Evolutionary conservation across 2,329 filamentous ascomycete species (phyloP).

Genomic region (Cryphonectria japonica): DNA sequence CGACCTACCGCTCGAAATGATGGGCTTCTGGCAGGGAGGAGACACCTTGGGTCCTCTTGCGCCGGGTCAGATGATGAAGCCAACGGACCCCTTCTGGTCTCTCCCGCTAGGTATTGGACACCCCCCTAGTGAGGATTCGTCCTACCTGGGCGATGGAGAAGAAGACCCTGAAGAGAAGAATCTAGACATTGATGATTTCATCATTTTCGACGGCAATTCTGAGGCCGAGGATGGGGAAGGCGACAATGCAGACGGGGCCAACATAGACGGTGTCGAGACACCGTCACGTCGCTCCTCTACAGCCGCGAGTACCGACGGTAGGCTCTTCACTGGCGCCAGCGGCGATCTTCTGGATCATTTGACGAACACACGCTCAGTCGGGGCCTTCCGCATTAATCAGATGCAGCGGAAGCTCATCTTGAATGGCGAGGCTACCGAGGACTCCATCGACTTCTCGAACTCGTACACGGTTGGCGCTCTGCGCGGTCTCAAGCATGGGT

Average conservation of each 20-base stretch:
- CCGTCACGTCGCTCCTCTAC: conserved; percentile 48
- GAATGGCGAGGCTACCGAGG: conserved; percentile 63
- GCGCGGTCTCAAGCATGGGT: conserved; percentile 66
- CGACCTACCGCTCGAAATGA: conserved; percentile 38
- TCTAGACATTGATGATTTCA: conserved; percentile 72
- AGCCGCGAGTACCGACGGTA: conserved; percentile 52
- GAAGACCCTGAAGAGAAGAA: conserved; percentile 67
- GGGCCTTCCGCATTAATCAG: conserved; percentile 75
- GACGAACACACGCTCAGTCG: conserved; percentile 68
- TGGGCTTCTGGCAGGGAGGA: conserved; percentile 66
- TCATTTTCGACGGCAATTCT: conserved; percentile 66
- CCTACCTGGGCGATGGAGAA: conserved; percentile 40
- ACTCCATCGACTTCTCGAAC: conserved; percentile 65
- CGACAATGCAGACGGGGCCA: conserved; percentile 52
- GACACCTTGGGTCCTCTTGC: conserved; percentile 79
- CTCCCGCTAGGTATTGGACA: conserved; percentile 42
- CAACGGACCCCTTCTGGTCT: conserved; percentile 54
- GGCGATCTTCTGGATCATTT: conserved; percentile 68
- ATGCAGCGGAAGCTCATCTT: conserved; percentile 64
- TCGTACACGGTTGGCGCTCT: conserved; percentile 64
- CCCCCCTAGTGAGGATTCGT: conserved; percentile 55
- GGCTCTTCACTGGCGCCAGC: conserved; percentile 40
- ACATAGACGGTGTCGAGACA: conserved; percentile 54
- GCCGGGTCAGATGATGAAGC: conserved; percentile 41
- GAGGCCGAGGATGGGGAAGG: conserved; percentile 59